These are phyloP conservation scores for Phytopythium mirpurense DNA, from an alignment of 352 stramenopile species.

Conservation along the genomic window DNA sequence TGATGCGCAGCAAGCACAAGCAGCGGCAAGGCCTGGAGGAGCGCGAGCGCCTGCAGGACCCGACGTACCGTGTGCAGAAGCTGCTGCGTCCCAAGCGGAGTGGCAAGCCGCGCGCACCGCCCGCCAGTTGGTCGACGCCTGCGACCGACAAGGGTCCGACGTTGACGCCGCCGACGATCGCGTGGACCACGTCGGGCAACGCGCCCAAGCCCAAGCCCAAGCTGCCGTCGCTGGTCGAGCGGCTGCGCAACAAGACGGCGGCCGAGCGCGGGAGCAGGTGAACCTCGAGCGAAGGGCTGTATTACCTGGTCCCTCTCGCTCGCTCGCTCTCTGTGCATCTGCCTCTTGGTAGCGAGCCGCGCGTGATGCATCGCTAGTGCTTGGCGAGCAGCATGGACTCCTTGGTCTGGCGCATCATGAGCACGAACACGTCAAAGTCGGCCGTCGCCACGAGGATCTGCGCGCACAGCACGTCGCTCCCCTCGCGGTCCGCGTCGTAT, in stretches of 20 bases:
- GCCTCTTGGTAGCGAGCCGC: neutral
- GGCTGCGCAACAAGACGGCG: conserved; percentile 59
- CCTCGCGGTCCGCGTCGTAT: conserved; percentile 53
- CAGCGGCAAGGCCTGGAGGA: conserved; percentile 33
- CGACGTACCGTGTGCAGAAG: conserved; percentile 52
- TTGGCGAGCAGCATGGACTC: conserved; percentile 57
- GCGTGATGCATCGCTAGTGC: conserved; percentile 9
- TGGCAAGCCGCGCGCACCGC: conserved; percentile 7
- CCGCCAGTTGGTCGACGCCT: neutral
- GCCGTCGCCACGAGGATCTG: conserved; percentile 74
- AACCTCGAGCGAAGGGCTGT: neutral
- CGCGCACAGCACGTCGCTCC: conserved; percentile 59
- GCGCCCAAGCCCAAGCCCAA: conserved; percentile 64
- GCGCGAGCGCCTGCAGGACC: conserved; percentile 35
- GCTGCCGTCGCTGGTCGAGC: conserved; percentile 66
- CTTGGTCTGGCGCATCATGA: conserved; percentile 84
- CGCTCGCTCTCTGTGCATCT: too few species aligned
- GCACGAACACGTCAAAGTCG: conserved; percentile 77
- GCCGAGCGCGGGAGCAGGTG: conserved; percentile 23
- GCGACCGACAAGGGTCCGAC: conserved; percentile 10
- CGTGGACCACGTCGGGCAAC: conserved; percentile 34
- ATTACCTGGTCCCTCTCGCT: too few species aligned
- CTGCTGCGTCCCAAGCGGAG: conserved; percentile 27
- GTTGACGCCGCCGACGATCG: conserved; percentile 20
- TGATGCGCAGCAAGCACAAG: conserved; percentile 46